Base-by-base conservation (phyloP, 805 yeast genomes). In the Hanseniaspora thailandica region DNA sequence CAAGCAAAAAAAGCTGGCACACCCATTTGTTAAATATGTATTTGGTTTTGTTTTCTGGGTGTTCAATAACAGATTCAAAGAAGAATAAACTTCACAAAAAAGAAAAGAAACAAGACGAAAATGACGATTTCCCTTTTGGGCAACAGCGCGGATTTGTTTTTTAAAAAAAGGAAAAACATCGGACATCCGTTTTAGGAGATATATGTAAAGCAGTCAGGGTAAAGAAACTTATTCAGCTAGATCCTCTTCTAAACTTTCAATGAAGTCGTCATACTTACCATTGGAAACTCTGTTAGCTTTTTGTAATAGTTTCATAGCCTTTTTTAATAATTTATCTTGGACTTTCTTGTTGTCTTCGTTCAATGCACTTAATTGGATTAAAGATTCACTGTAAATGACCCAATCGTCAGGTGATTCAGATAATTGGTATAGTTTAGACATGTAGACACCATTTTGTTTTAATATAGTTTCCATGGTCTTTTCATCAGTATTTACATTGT, bases 1-100 rank as follows among this genome's bases (percentile, higher is more conserved):
- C 98, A 93, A 71, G 98, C 77, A 70, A 88, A 93, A 62, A 93
- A 81, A 22, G 98, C 96, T 58, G 98, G 98, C 59, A 93, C 98
- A 74, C 98, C 96, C 93, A 85, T 84, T 15, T 8, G 40, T 23
- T 12, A 5, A 15, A 22, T 34, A 19, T 10, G 8, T 22, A 13
- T 31, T 23, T 22, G 26, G n/a, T 26, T 25, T 2, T 23, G 12
- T 25, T 33, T 8, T 28, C 20, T 31, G 34, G 26, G 7, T 35
- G 26, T 5, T 22, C 4, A 8, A 12, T 19, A n/a, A 12, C 10
- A 22, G 10, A 10, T 22, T 13, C 12, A 38, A 17, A 34, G 20
- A 36, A 19, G 5, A 36, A 19, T 3, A 35, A 12, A 17, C 12
- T 3, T 20, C 3, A 6, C 2, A 5, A 22, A 38, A 22, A 38